Base-by-base conservation (phyloP, 2,329 filamentous ascomycete species). In the Scopulariopsis brevicaulis region DNA sequence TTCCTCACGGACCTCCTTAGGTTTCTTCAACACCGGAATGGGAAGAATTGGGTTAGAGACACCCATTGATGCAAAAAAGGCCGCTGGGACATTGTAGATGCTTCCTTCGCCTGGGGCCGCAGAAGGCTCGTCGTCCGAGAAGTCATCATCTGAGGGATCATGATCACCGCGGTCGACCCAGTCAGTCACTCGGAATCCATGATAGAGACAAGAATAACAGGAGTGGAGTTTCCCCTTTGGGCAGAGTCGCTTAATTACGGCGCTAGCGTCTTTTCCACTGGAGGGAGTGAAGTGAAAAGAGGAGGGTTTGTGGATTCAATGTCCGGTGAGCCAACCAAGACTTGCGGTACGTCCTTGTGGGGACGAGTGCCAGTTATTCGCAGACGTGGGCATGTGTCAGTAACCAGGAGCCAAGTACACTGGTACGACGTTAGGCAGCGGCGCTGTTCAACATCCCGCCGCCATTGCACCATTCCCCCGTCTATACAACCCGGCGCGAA, bases 1-100 rank as follows among this genome's bases (percentile, higher is more conserved):
- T 25, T 64, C 56, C 2, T 46, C 56, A 1, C 61, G 62, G 3
- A 61, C 60, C 5, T 60, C 57, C 4, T 25, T 57, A 11, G 60
- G 57, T 7, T 60, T 35, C 8, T 54, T 24, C 15, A 54, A 6
- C 32, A 12, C 34, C n/a, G 53, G 53, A 7, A 43, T 40, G n/a
- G 53, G 53, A 11, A 54, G 14, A 25, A 40, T 43, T 15, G n/a
- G 18, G 25, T 25, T 40, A 4, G 43, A 20, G 2, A 22, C 20
- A 4, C 53, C 34, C 32, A 54, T 35, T 3, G 52, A 24, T 12
- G 25, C 28, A 25, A 54, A 54, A 22, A 54, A 37, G 52, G 24
- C 52, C 15, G 52, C 52, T 20, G 52, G 25, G 52, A n/a, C 18
- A 7, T 54, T 4, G 34, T 54, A 35, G 52, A 32, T 54, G 52